Evolutionary conservation across 495 filamentous ascomycete genomes (phyloP).

Genomic region (Sordaria brevicollis): DNA sequence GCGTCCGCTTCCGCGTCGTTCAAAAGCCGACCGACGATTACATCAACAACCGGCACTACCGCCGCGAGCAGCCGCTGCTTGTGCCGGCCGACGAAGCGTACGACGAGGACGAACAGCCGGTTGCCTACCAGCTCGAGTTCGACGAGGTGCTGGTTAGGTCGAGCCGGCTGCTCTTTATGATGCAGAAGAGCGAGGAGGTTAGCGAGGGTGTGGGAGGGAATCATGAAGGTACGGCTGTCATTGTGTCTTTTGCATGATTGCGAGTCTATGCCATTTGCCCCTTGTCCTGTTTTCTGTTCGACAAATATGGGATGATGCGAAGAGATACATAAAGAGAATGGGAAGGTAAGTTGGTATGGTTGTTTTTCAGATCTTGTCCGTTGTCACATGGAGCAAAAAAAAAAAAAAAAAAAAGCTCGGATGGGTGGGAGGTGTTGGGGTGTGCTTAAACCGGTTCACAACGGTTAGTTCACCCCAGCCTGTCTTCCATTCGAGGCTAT

Average conservation of each 20-base stretch:
- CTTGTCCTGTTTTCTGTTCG: not conserved
- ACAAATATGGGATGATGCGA: not conserved
- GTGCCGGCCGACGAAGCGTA: constrained; percentile 37
- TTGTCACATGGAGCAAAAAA: not conserved
- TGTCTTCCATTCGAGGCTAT: not conserved
- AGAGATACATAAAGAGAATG: not conserved
- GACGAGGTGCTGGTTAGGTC: constrained; percentile 55
- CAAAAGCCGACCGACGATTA: constrained; percentile 5
- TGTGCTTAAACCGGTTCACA: not conserved
- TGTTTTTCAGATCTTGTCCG: not conserved
- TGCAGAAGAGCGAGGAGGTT: constrained; percentile 40
- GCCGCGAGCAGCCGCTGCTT: constrained; percentile 32
- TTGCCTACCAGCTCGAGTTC: constrained; percentile 50
- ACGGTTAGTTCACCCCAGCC: not conserved
- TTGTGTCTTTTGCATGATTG: not conserved
- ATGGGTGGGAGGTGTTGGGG: not conserved
- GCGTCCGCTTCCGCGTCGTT: constrained; percentile 45
- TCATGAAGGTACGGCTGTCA: not conserved
- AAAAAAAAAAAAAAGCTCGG: too few species aligned
- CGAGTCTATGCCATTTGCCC: not conserved
- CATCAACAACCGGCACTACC: not conserved
- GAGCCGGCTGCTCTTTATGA: constrained; percentile 43
- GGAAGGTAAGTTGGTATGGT: not conserved
- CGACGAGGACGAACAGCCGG: constrained; percentile 28
- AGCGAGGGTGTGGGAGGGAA: constrained; percentile 28